phyloP scores from a whole-genome alignment of 345 rosid species.

The Firmiana major region DNA sequence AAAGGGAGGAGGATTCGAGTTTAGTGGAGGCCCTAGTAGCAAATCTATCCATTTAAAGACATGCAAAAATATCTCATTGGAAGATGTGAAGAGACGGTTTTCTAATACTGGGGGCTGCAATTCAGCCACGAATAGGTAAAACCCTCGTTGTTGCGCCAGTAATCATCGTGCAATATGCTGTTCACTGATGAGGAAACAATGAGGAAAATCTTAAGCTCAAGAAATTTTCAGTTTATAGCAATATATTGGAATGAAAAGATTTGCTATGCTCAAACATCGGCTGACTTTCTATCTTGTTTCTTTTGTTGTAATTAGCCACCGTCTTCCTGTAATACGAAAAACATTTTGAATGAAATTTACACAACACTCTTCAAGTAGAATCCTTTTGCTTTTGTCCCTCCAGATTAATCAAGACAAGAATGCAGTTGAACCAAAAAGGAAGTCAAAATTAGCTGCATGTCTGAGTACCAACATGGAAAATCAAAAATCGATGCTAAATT shows the following conservation, averaged over 20 bases:
- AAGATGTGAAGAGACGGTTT: not conserved
- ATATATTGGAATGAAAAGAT: not conserved
- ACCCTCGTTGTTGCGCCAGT: not conserved
- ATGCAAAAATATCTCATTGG: not conserved
- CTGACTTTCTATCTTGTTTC: too few relatives aligned
- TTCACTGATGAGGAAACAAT: not conserved
- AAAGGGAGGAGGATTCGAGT: too few relatives aligned
- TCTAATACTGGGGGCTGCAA: not conserved
- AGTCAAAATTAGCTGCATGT: conserved; percentile 1
- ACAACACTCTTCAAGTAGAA: too few relatives aligned
- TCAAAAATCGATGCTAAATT: not conserved
- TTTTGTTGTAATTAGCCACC: too few relatives aligned
- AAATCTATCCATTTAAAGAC: not conserved
- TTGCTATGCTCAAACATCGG: not conserved
- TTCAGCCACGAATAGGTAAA: not conserved
- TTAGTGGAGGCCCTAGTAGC: not conserved
- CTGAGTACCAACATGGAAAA: not conserved
- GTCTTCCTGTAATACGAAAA: too few relatives aligned
- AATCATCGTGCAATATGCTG: not conserved
- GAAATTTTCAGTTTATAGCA: not conserved
- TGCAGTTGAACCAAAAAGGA: not conserved
- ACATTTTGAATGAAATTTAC: too few relatives aligned
- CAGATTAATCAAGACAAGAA: not conserved
- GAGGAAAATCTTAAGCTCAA: not conserved
- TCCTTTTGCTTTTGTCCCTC: not conserved